phyloP scores from a whole-genome alignment of 1,139 yeast genomes.

The Yamadazyma jaroonii region DNA sequence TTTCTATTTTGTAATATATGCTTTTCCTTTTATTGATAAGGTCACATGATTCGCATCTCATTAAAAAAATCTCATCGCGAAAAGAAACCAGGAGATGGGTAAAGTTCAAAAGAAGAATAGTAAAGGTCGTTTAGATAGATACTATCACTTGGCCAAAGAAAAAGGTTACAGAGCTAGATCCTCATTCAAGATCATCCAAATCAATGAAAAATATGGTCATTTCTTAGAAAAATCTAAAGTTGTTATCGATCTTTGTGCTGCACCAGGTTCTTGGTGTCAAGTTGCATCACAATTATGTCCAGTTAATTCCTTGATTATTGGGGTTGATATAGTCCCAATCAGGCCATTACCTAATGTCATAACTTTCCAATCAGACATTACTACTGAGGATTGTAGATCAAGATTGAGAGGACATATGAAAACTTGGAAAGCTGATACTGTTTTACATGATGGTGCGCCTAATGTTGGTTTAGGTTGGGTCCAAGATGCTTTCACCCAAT shows the following conservation, averaged over 20 bases:
- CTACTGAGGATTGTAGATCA: conserved; percentile 96
- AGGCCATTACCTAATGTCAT: conserved; percentile 91
- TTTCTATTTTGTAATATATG: conserved; percentile 8
- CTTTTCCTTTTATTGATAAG: neutral
- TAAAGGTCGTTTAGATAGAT: conserved; percentile 98
- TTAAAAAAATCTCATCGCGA: conserved; percentile 9
- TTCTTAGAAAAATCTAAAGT: conserved; percentile 95
- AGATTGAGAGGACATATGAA: conserved; percentile 92
- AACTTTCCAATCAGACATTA: conserved; percentile 93
- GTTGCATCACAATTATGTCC: conserved; percentile 95
- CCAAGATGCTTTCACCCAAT: conserved; percentile 98
- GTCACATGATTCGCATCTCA: conserved; percentile 2
- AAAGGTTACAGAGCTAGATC: conserved; percentile 99
- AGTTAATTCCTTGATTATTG: conserved; percentile 86
- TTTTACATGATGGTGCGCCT: conserved; percentile 99
- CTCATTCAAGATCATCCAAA: conserved; percentile 90
- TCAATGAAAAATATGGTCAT: conserved; percentile 94
- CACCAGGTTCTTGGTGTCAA: conserved; percentile 99
- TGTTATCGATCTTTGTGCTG: conserved; percentile 97
- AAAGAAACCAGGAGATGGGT: conserved; percentile 54
- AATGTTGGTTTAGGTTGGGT: conserved; percentile 99
- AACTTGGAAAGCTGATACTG: conserved; percentile 99
- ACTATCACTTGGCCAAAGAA: conserved; percentile 94
- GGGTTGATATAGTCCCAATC: conserved; percentile 97
- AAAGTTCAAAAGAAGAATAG: conserved; percentile 94